These are phyloP conservation scores for Tetrahymena borealis DNA, from an alignment of 73 alveolate species.

Conservation along the genomic window DNA sequence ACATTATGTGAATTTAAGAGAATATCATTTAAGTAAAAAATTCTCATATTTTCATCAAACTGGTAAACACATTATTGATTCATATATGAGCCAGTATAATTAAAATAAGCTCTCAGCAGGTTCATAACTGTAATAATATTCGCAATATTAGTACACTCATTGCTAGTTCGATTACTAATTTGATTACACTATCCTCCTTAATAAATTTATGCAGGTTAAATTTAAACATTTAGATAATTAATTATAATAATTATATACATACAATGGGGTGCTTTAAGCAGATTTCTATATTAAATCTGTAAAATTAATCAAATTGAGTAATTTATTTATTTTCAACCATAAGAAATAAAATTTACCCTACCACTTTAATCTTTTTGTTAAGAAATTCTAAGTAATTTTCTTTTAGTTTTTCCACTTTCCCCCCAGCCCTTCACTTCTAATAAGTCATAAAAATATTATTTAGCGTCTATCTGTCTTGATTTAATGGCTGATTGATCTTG, in stretches of 20 bases:
- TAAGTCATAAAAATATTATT: neutral
- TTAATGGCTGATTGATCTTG: neutral
- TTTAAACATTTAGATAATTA: neutral
- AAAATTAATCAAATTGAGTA: neutral
- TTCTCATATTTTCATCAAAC: too few species aligned
- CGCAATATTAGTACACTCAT: too few species aligned
- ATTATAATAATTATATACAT: neutral
- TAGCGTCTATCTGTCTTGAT: neutral
- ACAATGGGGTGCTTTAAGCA: neutral
- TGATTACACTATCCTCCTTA: neutral
- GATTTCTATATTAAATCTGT: neutral
- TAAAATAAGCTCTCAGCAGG: too few species aligned
- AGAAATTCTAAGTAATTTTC: neutral
- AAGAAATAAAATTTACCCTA: neutral
- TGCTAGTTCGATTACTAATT: neutral
- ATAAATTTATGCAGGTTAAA: neutral
- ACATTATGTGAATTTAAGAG: too few species aligned
- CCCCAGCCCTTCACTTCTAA: neutral
- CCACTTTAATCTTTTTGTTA: neutral
- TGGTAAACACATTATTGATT: too few species aligned
- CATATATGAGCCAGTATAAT: too few species aligned
- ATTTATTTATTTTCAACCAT: neutral
- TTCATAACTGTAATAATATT: too few species aligned
- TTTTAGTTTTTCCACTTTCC: neutral
- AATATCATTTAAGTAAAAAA: too few species aligned